These are phyloP conservation scores for Trichosphaerium sp. DNA, from an alignment of 78 protist genomes.

Conservation along the genomic window DNA sequence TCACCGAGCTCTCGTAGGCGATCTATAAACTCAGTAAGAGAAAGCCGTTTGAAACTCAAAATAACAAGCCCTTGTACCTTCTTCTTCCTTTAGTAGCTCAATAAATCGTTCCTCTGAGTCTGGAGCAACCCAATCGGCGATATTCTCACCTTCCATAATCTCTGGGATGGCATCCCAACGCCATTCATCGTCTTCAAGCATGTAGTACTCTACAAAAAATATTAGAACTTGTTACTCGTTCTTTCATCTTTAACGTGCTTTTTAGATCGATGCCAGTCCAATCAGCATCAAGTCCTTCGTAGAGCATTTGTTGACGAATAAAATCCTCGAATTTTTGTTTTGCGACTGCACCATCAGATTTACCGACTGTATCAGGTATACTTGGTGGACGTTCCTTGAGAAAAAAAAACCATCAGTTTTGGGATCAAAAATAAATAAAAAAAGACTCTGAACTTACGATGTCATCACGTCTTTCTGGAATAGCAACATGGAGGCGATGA, in stretches of 20 bases:
- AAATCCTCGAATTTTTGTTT: conserved; percentile 3
- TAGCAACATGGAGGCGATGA: conserved; percentile 71
- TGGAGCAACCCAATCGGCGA: conserved; percentile 92
- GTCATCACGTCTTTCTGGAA: conserved; percentile 65
- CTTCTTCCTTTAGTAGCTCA: conserved; percentile 83
- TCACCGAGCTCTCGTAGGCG: too few relatives aligned
- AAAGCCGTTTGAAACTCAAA: too few relatives aligned
- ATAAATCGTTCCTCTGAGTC: conserved; percentile 69
- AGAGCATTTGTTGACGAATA: too few relatives aligned
- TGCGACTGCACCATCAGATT: not conserved
- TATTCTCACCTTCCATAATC: conserved; percentile 94
- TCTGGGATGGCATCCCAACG: conserved; percentile 92
- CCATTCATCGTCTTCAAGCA: conserved; percentile 71
- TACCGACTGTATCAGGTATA: conserved; percentile 42
- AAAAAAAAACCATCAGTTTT: not conserved
- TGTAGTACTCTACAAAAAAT: conserved; percentile 11
- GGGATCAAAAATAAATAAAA: not conserved
- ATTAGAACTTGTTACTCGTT: too few relatives aligned
- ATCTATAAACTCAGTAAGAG: too few relatives aligned
- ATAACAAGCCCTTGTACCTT: too few relatives aligned
- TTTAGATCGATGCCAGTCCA: too few relatives aligned
- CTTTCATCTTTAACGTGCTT: too few relatives aligned
- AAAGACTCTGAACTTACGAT: not conserved
- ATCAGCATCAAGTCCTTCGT: too few relatives aligned
- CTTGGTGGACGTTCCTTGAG: conserved; percentile 30